Evolutionary conservation across 768 basidiomycete genomes (phyloP), one percentile per base, ranked within the genome.

Genomic region (Agaricus subrufescens): DNA sequence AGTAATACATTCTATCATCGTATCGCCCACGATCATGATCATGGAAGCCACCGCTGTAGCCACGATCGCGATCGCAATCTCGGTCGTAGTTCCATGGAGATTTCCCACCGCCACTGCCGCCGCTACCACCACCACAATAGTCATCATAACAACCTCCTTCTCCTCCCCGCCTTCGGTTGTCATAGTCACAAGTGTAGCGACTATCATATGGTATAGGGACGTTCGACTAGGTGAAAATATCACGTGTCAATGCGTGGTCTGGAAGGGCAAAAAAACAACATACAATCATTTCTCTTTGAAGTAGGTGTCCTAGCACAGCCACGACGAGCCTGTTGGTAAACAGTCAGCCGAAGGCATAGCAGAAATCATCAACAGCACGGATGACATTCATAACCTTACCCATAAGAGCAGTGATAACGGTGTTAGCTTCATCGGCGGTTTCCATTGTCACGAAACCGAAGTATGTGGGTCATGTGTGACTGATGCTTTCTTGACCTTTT

Each of bases 221-320:
- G 83, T 66, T 94, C 91, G 60, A 81, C 92, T 85, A 57, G 6
- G 50, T 54, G 27, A 25, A 25, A 57, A 62, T 19, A 15, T 42
- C 51, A 58, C 23, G 50, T 26, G 53, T 60, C 15, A 63, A 56
- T 46, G 37, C 48, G 48, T 52, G 46, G 55, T 31, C 25, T 26
- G 25, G 58, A 52, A 48, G n/a, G n/a, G n/a, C 44, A 37, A n/a
- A 61, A 9, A 58, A 27, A 55, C 62, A 37, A 70, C 80, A 56
- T 63, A 86, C 87, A 69, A 59, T 87, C 86, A 57, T 75, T 73
- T 39, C 90, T 81, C 74, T 95, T 94, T 44, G 94, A 91, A 46
- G 96, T 99, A 2, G 96, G 90, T 11, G 93, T 91, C 61, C 93
- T 80, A 15, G 92, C 93, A 59, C 93, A 87, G 55, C 89, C 93